Conservation (phyloP, 2,329 filamentous ascomycete species). For the Fusarium albosuccineum region DNA sequence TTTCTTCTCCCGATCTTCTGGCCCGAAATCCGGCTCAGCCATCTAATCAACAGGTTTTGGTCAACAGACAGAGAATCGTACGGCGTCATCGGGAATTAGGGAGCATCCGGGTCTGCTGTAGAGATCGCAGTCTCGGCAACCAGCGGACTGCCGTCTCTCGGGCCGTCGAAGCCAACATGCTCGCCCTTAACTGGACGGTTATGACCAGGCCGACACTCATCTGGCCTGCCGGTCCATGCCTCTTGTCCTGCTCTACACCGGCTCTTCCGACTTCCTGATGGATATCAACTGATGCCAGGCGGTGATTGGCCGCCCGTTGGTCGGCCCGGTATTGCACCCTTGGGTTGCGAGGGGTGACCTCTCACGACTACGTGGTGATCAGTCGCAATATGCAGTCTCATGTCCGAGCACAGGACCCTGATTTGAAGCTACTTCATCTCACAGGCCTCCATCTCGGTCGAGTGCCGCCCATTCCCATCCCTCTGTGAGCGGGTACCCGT, state of each 20-base stretch:
- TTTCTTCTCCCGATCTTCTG: constrained; percentile 30
- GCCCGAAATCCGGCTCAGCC: constrained; percentile 20
- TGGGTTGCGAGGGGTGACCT: background rate
- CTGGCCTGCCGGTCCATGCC: constrained; percentile 7
- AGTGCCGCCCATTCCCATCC: constrained; percentile 33
- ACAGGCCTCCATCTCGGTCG: constrained; percentile 18
- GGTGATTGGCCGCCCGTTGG: constrained; percentile 1
- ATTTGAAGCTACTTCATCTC: constrained; percentile 36
- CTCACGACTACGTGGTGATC: constrained; percentile 16
- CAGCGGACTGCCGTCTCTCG: constrained; percentile 39
- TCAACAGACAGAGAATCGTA: constrained; percentile 13
- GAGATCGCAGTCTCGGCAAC: constrained; percentile 31
- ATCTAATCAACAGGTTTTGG: constrained; percentile 6
- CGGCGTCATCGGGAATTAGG: constrained; percentile 33
- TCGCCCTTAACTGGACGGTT: constrained; percentile 30
- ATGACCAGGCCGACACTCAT: constrained; percentile 4
- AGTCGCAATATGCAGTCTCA: constrained; percentile 5
- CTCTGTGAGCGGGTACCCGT: constrained; percentile 17
- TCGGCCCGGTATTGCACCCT: background rate
- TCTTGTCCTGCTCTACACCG: constrained; percentile 2
- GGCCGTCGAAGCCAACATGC: constrained; percentile 38
- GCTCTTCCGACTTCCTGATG: constrained; percentile 3
- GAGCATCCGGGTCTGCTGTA: constrained; percentile 25
- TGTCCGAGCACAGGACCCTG: constrained; percentile 29
- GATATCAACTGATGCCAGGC: background rate